phyloP scores from a whole-genome alignment of 306 rosid genomes.

The Medicago arabica region DNA sequence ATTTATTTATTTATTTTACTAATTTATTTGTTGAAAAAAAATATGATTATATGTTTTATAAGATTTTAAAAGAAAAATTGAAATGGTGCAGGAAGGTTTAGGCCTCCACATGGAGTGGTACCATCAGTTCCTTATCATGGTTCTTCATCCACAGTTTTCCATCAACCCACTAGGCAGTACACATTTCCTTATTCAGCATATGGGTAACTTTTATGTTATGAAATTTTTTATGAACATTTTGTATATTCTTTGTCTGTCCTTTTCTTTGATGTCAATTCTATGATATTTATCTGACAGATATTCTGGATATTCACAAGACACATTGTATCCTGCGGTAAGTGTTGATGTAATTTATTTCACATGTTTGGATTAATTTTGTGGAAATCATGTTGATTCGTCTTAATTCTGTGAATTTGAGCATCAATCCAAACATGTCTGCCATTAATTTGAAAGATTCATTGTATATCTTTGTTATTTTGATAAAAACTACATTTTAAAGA shows the following conservation, averaged over 20 bases:
- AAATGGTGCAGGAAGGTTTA: slow-evolving; percentile 64
- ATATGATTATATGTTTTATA: neutral
- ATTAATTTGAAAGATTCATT: too few relatives aligned
- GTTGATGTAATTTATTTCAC: neutral
- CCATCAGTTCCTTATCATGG: slow-evolving; percentile 71
- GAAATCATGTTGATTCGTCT: too few relatives aligned
- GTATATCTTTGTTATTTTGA: neutral
- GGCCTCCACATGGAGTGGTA: slow-evolving; percentile 66
- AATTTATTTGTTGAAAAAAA: slow-evolving; percentile 27
- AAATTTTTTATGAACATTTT: slow-evolving; percentile 12
- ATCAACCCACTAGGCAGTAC: slow-evolving; percentile 77
- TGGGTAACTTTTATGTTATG: slow-evolving; percentile 56
- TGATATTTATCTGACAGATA: slow-evolving; percentile 52
- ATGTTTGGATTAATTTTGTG: neutral
- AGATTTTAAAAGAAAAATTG: slow-evolving; percentile 12
- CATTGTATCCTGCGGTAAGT: slow-evolving; percentile 71
- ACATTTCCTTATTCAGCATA: slow-evolving; percentile 81
- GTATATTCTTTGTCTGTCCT: neutral
- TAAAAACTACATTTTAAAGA: too few relatives aligned
- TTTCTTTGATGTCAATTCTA: slow-evolving; percentile 18
- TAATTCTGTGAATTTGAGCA: too few relatives aligned
- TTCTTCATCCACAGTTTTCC: slow-evolving; percentile 68
- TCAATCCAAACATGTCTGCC: too few relatives aligned
- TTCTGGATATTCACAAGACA: slow-evolving; percentile 84
- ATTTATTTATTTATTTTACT: slow-evolving; percentile 8